Percentiles rank a stretch among this genome's conserved stretches.
These are phyloP conservation scores for Blastomyces percursus DNA, from an alignment of 2,329 filamentous ascomycete genomes.

Conservation along the genomic window DNA sequence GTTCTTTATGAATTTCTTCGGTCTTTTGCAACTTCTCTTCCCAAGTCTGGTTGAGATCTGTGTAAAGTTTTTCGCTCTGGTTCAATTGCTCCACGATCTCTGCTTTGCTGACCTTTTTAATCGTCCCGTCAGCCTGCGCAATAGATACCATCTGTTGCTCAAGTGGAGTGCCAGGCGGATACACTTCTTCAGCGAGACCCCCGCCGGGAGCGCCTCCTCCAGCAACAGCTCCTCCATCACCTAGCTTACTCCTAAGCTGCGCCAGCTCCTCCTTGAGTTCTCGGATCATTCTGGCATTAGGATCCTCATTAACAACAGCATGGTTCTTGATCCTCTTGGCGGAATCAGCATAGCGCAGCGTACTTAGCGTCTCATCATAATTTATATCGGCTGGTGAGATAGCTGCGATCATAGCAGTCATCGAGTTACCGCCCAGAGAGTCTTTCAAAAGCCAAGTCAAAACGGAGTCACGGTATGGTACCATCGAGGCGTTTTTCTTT, in stretches of 20 bases:
- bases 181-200: slow-evolving; percentile 60
- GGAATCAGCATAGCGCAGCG: slow-evolving; percentile 89
- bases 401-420: slow-evolving; percentile 99
- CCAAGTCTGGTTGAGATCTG: slow-evolving; percentile 97
- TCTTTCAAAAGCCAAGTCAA: slow-evolving; percentile 96
- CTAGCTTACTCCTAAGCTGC: slow-evolving; percentile 77
- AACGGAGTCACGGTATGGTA: slow-evolving; percentile 94
- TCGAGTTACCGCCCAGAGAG: slow-evolving; percentile 92
- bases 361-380: slow-evolving; percentile 94
- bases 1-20: slow-evolving; percentile 93
- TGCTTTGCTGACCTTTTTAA: slow-evolving; percentile 95
- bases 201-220: slow-evolving; percentile 38
- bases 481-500: slow-evolving; percentile 62
- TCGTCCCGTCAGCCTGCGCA: slow-evolving; percentile 66
- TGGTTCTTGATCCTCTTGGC: slow-evolving; percentile 99
- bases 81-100: slow-evolving; percentile 95
- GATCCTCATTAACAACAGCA: slow-evolving; percentile 96
- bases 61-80: slow-evolving; percentile 91
- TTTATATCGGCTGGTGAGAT: slow-evolving; percentile 99
- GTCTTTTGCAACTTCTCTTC: slow-evolving; percentile 93
- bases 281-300: slow-evolving; percentile 96
- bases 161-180: slow-evolving; percentile 80
- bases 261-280: slow-evolving; percentile 93
- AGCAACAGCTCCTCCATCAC: slow-evolving; percentile 43
- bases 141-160: slow-evolving; percentile 97